Evolutionary conservation across 345 rosid species (phyloP).

Genomic region (Pelargonium nanum): DNA sequence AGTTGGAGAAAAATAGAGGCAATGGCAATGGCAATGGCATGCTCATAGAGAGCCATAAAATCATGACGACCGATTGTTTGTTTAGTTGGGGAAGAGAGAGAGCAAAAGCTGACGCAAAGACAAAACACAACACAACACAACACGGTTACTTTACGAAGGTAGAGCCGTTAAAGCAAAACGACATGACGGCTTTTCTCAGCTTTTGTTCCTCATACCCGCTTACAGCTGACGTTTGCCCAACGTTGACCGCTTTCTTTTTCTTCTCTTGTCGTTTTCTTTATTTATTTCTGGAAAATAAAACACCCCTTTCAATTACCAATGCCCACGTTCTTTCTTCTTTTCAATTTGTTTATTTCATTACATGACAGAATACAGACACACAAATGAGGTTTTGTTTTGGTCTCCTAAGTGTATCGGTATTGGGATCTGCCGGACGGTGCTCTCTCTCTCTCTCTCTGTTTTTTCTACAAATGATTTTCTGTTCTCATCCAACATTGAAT

Average conservation of each 20-base stretch:
- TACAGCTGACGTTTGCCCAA: constrained; percentile 13
- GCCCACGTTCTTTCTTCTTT: too few species aligned
- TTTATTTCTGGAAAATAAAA: too few species aligned
- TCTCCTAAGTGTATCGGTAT: too few species aligned
- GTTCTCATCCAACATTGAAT: too few species aligned
- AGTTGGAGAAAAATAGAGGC: not conserved
- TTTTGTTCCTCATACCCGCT: constrained; percentile 16
- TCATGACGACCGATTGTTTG: not conserved
- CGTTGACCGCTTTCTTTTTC: constrained; percentile 15
- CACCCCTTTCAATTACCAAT: too few species aligned
- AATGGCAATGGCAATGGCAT: not conserved
- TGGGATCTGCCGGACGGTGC: too few species aligned
- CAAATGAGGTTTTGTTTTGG: too few species aligned
- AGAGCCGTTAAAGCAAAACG: constrained; percentile 20
- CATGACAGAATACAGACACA: too few species aligned
- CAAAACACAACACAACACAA: constrained; percentile 5
- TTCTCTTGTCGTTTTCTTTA: not conserved
- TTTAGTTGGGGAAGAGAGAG: not conserved
- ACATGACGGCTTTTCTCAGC: constrained; percentile 39
- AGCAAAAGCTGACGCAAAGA: constrained; percentile 14
- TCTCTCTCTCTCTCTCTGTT: too few species aligned
- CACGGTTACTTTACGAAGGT: not conserved
- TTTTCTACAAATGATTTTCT: too few species aligned
- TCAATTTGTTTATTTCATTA: too few species aligned
- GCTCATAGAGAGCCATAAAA: not conserved